These are phyloP conservation scores for Begonia fuchsioides DNA, from an alignment of 306 rosid species.

Conservation along the genomic window DNA sequence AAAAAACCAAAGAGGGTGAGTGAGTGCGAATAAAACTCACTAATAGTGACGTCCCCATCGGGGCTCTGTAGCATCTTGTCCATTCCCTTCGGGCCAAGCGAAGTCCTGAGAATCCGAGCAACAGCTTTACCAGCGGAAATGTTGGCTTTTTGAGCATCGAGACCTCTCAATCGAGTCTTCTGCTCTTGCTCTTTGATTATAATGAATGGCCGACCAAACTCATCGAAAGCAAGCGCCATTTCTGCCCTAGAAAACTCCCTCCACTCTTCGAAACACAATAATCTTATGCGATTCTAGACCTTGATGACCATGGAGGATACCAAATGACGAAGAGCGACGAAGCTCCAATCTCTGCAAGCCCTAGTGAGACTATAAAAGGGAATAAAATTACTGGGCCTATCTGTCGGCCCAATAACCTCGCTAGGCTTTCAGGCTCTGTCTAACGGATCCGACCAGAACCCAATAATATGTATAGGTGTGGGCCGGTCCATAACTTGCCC, in stretches of 20 bases:
- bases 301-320: no score
- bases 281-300: no score
- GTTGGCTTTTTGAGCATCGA: constrained; percentile 94
- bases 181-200: constrained; percentile 73
- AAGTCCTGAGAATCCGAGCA: constrained; percentile 83
- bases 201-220: constrained; percentile 86
- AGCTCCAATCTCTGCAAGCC: no score
- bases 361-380: no score
- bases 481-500: no score
- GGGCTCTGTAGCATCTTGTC: constrained; percentile 98
- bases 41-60: constrained; percentile 85
- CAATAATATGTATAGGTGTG: no score
- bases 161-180: constrained; percentile 64
- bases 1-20: no score
- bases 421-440: no score
- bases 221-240: constrained; percentile 99
- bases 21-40: constrained; percentile 18
- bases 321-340: no score
- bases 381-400: no score
- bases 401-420: no score
- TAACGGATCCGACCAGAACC: no score
- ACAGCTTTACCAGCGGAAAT: constrained; percentile 80
- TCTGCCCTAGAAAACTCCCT: not conserved
- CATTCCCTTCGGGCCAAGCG: constrained; percentile 99
- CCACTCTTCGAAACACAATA: not conserved